phyloP scores from a whole-genome alignment of 768 basidiomycete genomes.

The Pleurotus sapidus region DNA sequence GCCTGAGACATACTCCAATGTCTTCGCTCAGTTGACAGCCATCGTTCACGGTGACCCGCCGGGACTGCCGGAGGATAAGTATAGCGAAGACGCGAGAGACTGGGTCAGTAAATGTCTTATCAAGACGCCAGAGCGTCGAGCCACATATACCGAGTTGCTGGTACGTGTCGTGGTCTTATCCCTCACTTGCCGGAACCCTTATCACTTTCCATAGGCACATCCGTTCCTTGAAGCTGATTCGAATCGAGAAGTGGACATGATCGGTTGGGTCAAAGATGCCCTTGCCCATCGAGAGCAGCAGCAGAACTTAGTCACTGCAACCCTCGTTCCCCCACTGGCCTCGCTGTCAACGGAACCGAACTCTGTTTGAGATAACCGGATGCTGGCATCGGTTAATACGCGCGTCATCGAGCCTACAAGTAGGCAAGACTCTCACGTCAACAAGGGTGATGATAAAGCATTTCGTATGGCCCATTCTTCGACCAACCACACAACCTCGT shows the following conservation, averaged over 20 bases:
- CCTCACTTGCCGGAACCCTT: not conserved
- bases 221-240: constrained; percentile 70
- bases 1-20: constrained; percentile 95
- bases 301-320: not conserved
- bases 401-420: too few species aligned
- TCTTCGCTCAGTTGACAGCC: constrained; percentile 93
- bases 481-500: not conserved
- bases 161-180: constrained; percentile 32
- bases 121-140: constrained; percentile 76
- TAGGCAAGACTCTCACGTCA: not conserved
- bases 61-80: constrained; percentile 69
- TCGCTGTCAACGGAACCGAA: constrained; percentile 1
- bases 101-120: constrained; percentile 80
- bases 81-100: constrained; percentile 68
- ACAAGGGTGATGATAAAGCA: not conserved
- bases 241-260: constrained; percentile 75
- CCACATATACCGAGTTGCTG: constrained; percentile 81
- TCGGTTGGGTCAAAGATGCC: constrained; percentile 70
- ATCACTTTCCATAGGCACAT: constrained; percentile 49
- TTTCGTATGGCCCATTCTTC: not conserved
- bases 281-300: constrained; percentile 20
- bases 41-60: constrained; percentile 96
- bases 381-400: not conserved
- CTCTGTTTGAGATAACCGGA: not conserved
- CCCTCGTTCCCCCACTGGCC: not conserved